Conservation (phyloP, 2,329 filamentous ascomycete genomes). For the Rhinocladiella similis region DNA sequence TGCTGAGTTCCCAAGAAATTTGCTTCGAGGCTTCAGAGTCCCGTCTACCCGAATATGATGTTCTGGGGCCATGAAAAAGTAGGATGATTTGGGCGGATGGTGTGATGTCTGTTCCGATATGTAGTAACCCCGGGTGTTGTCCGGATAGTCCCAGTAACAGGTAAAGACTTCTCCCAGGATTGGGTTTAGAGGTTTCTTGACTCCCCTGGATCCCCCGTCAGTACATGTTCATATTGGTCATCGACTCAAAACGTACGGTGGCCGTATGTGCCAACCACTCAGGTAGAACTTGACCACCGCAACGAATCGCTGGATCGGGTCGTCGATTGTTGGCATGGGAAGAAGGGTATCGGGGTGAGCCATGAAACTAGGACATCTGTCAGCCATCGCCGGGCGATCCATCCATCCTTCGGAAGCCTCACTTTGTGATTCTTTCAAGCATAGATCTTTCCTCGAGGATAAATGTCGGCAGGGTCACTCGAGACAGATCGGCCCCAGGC, state of each 20-base stretch:
- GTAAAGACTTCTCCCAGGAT: conserved; percentile 94
- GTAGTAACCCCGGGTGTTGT: conserved; percentile 87
- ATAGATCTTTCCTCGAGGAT: conserved; percentile 97
- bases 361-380: conserved; percentile 74
- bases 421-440: conserved; percentile 99
- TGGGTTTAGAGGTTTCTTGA: conserved; percentile 97
- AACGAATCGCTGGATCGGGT: conserved; percentile 85
- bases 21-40: conserved; percentile 89
- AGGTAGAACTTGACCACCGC: conserved; percentile 98
- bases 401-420: conserved; percentile 37
- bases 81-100: conserved; percentile 96
- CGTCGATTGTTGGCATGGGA: conserved; percentile 81
- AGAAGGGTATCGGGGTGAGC: conserved; percentile 95
- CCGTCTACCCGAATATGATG: conserved; percentile 95
- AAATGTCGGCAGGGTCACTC: conserved; percentile 93
- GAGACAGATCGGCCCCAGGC: conserved; percentile 89
- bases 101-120: conserved; percentile 97
- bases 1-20: conserved; percentile 93
- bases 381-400: conserved; percentile 23
- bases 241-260: conserved; percentile 65
- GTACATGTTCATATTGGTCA: conserved; percentile 3
- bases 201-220: conserved; percentile 62
- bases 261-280: conserved; percentile 98
- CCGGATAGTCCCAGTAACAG: conserved; percentile 90
- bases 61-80: conserved; percentile 96